Conservation (phyloP, 345 rosid species). For the Cardamine resedifolia region DNA sequence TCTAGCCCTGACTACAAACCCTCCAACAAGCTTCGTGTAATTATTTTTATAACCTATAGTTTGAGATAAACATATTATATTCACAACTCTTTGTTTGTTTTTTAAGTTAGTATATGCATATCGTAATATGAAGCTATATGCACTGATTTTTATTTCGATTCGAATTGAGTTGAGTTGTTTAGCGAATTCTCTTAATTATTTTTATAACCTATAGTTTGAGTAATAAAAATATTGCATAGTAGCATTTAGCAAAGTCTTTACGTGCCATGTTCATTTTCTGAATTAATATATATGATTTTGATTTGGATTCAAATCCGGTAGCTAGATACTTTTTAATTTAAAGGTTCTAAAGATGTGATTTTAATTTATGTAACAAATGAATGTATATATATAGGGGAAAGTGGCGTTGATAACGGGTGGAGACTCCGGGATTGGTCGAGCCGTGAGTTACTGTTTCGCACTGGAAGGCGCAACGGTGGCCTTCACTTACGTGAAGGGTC, state of each 20-base stretch:
- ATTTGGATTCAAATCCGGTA: background rate
- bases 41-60: background rate
- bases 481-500: slow-evolving; percentile 65
- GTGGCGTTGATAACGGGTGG: slow-evolving; percentile 83
- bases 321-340: background rate
- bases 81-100: background rate
- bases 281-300: background rate
- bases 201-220: background rate
- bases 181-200: background rate
- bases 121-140: background rate
- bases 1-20: slow-evolving; percentile 54
- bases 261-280: background rate
- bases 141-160: background rate
- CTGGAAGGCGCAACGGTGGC: slow-evolving; percentile 75
- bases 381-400: slow-evolving; percentile 60
- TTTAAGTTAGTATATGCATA: background rate
- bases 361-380: background rate
- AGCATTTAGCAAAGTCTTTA: background rate
- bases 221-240: background rate
- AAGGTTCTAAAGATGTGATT: background rate
- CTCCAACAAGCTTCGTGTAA: slow-evolving; percentile 71
- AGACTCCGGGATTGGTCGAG: slow-evolving; percentile 79
- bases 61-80: background rate
- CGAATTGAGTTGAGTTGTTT: background rate
- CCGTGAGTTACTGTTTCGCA: slow-evolving; percentile 51